Evolutionary conservation across 1,284 basidiomycete genomes (phyloP).

Genomic region (Ganoderma boninense): DNA sequence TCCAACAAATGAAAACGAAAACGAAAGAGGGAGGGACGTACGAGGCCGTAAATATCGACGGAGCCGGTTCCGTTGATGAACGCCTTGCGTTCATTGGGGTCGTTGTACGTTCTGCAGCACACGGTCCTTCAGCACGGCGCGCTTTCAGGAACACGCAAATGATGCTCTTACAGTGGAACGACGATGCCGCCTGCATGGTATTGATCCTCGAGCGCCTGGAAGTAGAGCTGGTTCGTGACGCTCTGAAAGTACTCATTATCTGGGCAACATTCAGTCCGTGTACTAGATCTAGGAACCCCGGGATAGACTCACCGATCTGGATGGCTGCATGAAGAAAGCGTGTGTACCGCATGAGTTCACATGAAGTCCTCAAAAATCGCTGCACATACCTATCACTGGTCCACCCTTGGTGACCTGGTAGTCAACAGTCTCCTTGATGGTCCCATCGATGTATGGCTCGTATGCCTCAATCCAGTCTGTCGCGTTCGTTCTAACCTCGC

Average conservation of each 20-base stretch:
- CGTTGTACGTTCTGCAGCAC: constrained; percentile 65
- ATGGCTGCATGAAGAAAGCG: constrained; percentile 53
- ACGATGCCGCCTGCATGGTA: constrained; percentile 66
- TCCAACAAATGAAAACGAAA: too few species aligned
- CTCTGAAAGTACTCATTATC: constrained; percentile 82
- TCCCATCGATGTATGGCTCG: constrained; percentile 72
- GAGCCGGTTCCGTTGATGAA: constrained; percentile 76
- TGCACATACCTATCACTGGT: constrained; percentile 71
- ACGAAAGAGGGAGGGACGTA: constrained; percentile 28
- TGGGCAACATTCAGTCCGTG: constrained; percentile 33
- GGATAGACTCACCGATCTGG: constrained; percentile 60
- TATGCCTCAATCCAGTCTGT: constrained; percentile 75
- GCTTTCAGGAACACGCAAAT: too few species aligned
- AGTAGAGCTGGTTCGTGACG: constrained; percentile 53
- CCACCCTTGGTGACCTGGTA: constrained; percentile 78
- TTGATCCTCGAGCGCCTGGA: constrained; percentile 66
- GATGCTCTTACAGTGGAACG: constrained; percentile 58
- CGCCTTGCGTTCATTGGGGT: constrained; percentile 63
- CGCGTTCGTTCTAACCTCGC: constrained; percentile 72
- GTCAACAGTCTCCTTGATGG: constrained; percentile 66
- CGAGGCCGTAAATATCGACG: constrained; percentile 61
- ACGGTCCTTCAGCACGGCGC: not conserved
- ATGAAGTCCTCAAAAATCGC: too few species aligned
- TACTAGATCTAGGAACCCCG: not conserved
- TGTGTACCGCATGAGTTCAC: not conserved